Evolutionary conservation across 2,329 filamentous ascomycete species (phyloP), one percentile per base, ranked within the genome.

Genomic region (Alternaria incomplexa): DNA sequence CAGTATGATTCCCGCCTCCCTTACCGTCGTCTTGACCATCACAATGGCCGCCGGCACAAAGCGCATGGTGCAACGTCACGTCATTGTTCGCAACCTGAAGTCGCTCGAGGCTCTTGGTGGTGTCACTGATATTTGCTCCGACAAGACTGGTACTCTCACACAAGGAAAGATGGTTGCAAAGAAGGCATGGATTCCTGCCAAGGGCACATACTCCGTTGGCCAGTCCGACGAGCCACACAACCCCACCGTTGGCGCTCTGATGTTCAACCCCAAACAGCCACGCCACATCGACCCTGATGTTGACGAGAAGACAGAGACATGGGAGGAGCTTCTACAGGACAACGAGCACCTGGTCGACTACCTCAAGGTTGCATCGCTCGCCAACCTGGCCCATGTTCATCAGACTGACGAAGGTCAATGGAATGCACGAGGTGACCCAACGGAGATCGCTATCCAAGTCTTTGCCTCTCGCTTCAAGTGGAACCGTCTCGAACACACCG

Each of bases 361-460:
- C 54, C 68, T 79, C 20, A 73, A 78, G 30, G 67, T 77, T 47
- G 73, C 61, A 25, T 79, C 79, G 12, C 70, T 81, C 48, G 84
- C 84, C 52, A 52, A 52, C 48, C 4, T 52, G 48, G 48, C 48
- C 20, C 48, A 52, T 36, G 48, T 52, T 36, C 48, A 52, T 9
- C 48, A 52, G 48, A 52, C 48, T 52, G 48, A 52, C 7, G 48
- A 52, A 36, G 48, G 48, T 25, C 48, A 52, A 52, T 79, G 77
- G 77, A 70, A 73, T 28, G 74, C 76, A 13, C 72, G 69, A 47
- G 77, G 77, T 51, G 77, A 79, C 44, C 77, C 76, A 7, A 91
- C 90, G 0, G 90, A 92, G 69, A 90, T 92, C 64, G 90, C 90
- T 2, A 90, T 92, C 50, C 89, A 92, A 69, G 90, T 92, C 0